These are phyloP conservation scores for Ciborinia camelliae DNA, from an alignment of 2,329 filamentous ascomycete species.

Conservation along the genomic window DNA sequence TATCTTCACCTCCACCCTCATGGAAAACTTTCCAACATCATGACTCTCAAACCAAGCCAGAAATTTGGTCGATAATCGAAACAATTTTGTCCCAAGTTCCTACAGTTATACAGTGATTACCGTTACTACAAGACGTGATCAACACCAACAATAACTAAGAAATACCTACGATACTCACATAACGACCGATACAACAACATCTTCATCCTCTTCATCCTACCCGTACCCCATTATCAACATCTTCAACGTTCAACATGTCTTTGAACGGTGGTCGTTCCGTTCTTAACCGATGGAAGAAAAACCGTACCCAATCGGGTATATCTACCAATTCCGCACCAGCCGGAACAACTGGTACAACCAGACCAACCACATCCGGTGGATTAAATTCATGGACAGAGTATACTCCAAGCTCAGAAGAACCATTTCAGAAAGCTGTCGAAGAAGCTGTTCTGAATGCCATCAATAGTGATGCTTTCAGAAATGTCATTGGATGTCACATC, in stretches of 20 bases:
- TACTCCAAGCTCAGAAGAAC: conserved; percentile 21
- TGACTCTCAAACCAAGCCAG: conserved; percentile 8
- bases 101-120: too few species aligned
- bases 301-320: conserved; percentile 22
- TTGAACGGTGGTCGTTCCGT: conserved; percentile 21
- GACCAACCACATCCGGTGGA: conserved; percentile 23
- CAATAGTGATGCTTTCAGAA: conserved; percentile 27
- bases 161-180: background rate
- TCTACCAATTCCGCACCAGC: conserved; percentile 16
- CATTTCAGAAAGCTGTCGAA: conserved; percentile 26
- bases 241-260: conserved; percentile 19
- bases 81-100: background rate
- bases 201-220: background rate
- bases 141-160: background rate
- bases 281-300: conserved; percentile 28
- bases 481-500: conserved; percentile 27
- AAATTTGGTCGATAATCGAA: conserved; percentile 8
- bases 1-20: conserved; percentile 10
- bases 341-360: conserved; percentile 7
- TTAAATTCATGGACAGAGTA: conserved; percentile 18
- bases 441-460: conserved; percentile 26
- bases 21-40: conserved; percentile 14
- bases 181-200: background rate
- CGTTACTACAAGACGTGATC: background rate
- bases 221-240: background rate